Conservation (phyloP, 352 stramenopile species). For the Nothophytophthora sp. region DNA sequence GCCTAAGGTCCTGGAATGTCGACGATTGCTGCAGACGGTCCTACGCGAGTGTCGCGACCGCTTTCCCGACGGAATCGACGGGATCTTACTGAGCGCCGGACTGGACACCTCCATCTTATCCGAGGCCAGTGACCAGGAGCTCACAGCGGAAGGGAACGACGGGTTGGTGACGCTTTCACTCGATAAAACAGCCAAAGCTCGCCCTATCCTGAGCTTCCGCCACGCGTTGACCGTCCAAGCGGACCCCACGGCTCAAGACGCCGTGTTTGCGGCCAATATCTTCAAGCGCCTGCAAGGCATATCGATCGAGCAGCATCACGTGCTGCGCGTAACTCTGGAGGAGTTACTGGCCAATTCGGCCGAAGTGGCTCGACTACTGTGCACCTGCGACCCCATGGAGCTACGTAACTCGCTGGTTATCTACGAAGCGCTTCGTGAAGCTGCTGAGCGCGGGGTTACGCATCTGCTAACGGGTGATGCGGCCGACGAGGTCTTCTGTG, state of each 20-base stretch:
- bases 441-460: conserved; percentile 49
- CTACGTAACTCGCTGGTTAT: conserved; percentile 88
- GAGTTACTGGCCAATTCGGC: conserved; percentile 47
- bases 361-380: conserved; percentile 49
- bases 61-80: conserved; percentile 37
- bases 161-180: conserved; percentile 37
- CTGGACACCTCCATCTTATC: conserved; percentile 75
- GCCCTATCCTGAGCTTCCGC: conserved; percentile 51
- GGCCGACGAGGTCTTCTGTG: conserved; percentile 88
- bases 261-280: conserved; percentile 44
- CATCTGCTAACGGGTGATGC: conserved; percentile 83
- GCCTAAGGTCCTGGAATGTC: conserved; percentile 37
- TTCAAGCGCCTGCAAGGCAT: conserved; percentile 37
- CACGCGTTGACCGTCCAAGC: conserved; percentile 66
- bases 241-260: conserved; percentile 35
- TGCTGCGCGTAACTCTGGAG: conserved; percentile 56
- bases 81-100: conserved; percentile 65
- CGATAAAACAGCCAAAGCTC: conserved; percentile 30
- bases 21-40: conserved; percentile 53
- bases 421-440: conserved; percentile 65
- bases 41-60: conserved; percentile 39
- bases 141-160: conserved; percentile 13
- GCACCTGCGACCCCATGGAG: conserved; percentile 86
- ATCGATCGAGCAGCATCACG: conserved; percentile 64
- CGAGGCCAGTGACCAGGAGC: conserved; percentile 49